Percentiles rank a stretch among this genome's conserved stretches.
These are phyloP conservation scores for Ochromonadaceae sp. DNA, from an alignment of 352 stramenopile genomes.

Conservation along the genomic window DNA sequence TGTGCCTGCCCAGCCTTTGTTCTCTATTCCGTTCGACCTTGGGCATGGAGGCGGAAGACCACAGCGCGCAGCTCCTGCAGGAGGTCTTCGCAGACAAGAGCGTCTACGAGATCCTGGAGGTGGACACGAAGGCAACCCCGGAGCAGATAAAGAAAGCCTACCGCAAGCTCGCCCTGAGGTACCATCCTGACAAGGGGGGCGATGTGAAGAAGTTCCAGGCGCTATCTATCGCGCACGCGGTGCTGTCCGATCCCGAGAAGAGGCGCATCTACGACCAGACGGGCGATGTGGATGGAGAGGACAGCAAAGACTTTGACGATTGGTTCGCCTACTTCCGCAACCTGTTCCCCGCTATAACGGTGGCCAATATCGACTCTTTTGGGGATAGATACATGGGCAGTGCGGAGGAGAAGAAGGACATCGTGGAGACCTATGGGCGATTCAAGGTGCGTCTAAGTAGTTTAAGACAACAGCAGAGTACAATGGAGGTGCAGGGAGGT, in stretches of 20 bases:
- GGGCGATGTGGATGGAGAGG: slow-evolving; percentile 41
- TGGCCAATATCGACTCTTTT: slow-evolving; percentile 55
- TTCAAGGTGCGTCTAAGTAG: too few species aligned
- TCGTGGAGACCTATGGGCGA: slow-evolving; percentile 59
- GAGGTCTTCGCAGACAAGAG: too few species aligned
- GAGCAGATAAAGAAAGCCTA: slow-evolving; percentile 33
- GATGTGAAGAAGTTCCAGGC: slow-evolving; percentile 66
- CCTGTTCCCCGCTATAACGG: slow-evolving; percentile 63
- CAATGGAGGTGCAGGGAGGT: too few species aligned
- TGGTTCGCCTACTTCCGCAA: slow-evolving; percentile 64
- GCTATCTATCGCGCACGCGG: slow-evolving; percentile 56
- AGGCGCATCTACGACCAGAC: slow-evolving; percentile 62
- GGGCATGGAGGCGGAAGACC: too few species aligned
- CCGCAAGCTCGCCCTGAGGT: slow-evolving; percentile 14
- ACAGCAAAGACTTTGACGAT: slow-evolving; percentile 24
- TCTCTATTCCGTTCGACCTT: too few species aligned
- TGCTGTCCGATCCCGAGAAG: slow-evolving; percentile 53
- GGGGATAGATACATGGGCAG: slow-evolving; percentile 55
- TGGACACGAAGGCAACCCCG: too few species aligned
- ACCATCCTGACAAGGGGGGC: slow-evolving; percentile 74
- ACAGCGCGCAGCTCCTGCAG: too few species aligned
- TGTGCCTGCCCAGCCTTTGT: too few species aligned
- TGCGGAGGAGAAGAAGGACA: slow-evolving; percentile 55
- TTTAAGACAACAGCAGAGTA: too few species aligned
- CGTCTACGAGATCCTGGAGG: slow-evolving; percentile 54